Conservation (phyloP, 495 filamentous ascomycete species). For the Parathielavia hyrcaniae region DNA sequence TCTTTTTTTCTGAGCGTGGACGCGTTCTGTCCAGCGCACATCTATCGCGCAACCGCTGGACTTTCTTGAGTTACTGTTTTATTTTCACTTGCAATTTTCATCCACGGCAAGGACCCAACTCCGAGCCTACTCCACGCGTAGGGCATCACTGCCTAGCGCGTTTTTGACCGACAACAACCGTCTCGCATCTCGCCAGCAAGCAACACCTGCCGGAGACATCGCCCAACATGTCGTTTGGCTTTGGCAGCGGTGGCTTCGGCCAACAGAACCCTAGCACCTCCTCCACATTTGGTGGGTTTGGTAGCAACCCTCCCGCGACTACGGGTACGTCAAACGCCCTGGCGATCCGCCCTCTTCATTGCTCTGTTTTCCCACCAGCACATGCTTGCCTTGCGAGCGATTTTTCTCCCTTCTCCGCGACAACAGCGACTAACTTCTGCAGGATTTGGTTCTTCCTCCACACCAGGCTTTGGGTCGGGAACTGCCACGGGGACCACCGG, state of each 20-base stretch:
- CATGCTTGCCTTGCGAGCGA: not conserved
- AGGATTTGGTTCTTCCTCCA: slow-evolving; percentile 46
- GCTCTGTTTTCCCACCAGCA: slow-evolving; percentile 5
- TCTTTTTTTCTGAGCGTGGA: slow-evolving; percentile 11
- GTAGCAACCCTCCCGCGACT: slow-evolving; percentile 45
- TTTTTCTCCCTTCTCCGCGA: not conserved
- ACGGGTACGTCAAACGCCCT: slow-evolving; percentile 36
- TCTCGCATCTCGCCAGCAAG: slow-evolving; percentile 4
- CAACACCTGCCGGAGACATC: slow-evolving; percentile 4
- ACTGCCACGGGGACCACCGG: slow-evolving; percentile 35
- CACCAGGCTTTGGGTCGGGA: slow-evolving; percentile 43
- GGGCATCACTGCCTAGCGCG: slow-evolving; percentile 17
- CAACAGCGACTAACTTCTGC: slow-evolving; percentile 13
- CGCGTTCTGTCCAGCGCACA: slow-evolving; percentile 8
- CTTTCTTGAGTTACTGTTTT: not conserved
- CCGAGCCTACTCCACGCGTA: slow-evolving; percentile 1
- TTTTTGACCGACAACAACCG: slow-evolving; percentile 9
- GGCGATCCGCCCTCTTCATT: slow-evolving; percentile 2
- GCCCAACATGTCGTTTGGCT: slow-evolving; percentile 44
- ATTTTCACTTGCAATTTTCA: not conserved
- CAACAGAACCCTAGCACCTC: slow-evolving; percentile 51
- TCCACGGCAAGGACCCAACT: not conserved
- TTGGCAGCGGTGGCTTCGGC: slow-evolving; percentile 54
- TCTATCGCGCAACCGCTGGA: not conserved
- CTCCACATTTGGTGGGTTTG: slow-evolving; percentile 51